Base-by-base conservation (phyloP, 768 basidiomycete species). In the Cantharellus anzutake region DNA sequence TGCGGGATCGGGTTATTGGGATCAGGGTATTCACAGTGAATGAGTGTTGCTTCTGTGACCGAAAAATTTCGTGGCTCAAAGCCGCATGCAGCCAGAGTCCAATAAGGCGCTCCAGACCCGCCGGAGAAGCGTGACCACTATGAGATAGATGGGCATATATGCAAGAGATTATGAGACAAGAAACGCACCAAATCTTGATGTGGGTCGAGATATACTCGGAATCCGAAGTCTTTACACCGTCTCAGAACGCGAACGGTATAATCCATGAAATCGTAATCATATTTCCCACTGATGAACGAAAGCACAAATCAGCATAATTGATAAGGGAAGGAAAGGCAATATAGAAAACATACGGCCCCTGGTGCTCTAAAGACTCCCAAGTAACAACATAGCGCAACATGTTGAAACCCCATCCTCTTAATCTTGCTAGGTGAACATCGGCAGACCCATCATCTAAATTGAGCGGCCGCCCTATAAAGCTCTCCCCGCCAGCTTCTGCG, bases 101-200 rank as follows among this genome's bases (percentile, higher is more conserved):
- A 97, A 67, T 81, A 92, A 0, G 93, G 93, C 0, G 93, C 93
- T 7, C 93, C 93, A 2, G 89, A 91, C 4, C 94, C 94, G 20
- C 91, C 90, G 16, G 86, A 84, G 73, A 90, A 94, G 51, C 94
- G 86, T 1, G 92, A 94, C 86, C 91, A 98, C 86, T 94, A 65
- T 3, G 20, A 39, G 35, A 55, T 55, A 37, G 35, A 55, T 11
- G 11, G 7, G 52, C 7, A 7, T 37, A 37, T 14, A 7, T 11
- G 35, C 38, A 37, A 37, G 11, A 11, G 52, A 55, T 11, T 7
- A 7, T 37, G 7, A 37, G 39, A 20, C 34, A 5, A 29, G 5
- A 29, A 2, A 79, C 90, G 67, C 68, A 96, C 93, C 48, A 80
- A 78, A 66, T 99, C 94, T 70, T 99, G 96, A 70, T 99, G 94